Percentiles rank a stretch among this genome's conserved stretches.
Conservation (phyloP, 1,139 yeast genomes). For the Magnusiomyces paraingens region DNA sequence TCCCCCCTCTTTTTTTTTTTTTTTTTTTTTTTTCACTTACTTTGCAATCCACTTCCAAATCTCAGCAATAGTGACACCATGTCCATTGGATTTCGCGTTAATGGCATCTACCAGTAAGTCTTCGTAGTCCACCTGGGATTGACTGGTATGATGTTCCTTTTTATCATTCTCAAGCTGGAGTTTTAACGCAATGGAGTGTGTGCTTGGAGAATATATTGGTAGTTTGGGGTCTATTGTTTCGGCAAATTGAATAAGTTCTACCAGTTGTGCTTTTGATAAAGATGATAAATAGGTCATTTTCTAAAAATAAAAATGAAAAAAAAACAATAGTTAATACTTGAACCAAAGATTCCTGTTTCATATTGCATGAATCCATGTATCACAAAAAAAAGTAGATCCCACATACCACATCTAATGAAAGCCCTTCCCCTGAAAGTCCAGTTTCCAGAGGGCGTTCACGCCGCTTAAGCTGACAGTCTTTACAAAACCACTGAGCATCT, state of each 20-base stretch:
- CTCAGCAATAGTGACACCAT: constrained; percentile 31
- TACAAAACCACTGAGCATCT: constrained; percentile 41
- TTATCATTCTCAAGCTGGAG: constrained; percentile 34
- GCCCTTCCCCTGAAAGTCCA: constrained; percentile 34
- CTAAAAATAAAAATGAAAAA: constrained; percentile 6
- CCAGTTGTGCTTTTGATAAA: constrained; percentile 37
- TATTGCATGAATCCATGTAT: background rate
- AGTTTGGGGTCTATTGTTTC: constrained; percentile 34
- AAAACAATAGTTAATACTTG: background rate
- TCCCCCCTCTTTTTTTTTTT: too few relatives aligned
- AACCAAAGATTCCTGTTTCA: background rate
- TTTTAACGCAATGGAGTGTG: constrained; percentile 32
- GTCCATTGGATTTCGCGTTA: constrained; percentile 32
- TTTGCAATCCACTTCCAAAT: constrained; percentile 33
- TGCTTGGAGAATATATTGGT: constrained; percentile 35
- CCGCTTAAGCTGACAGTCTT: constrained; percentile 35
- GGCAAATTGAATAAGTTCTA: constrained; percentile 36
- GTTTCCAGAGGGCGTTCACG: constrained; percentile 36
- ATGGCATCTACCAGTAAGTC: constrained; percentile 34
- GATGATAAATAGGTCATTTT: constrained; percentile 38
- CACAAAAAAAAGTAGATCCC: too few relatives aligned
- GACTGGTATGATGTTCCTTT: constrained; percentile 23
- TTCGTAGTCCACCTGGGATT: constrained; percentile 28
- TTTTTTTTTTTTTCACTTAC: background rate
- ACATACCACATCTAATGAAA: constrained; percentile 32